Evolutionary conservation across 1,284 basidiomycete species (phyloP).

Genomic region (Rhodotorula mucilaginosa): DNA sequence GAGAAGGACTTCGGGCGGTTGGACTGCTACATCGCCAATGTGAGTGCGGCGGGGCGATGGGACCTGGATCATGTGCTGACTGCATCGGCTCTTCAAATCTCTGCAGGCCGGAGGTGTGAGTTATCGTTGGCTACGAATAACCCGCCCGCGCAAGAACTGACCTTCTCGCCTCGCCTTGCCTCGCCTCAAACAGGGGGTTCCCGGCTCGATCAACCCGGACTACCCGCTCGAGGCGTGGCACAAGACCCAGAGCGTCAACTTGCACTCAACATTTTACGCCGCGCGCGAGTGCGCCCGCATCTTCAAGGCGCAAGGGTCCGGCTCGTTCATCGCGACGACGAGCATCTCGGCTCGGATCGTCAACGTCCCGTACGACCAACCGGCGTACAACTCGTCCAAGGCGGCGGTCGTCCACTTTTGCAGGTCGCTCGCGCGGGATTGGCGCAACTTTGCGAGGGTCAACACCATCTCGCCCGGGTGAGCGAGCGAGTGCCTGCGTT

Average conservation of each 20-base stretch:
- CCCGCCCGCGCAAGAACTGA: background rate
- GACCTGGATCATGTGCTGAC: background rate
- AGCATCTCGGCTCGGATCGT: constrained; percentile 58
- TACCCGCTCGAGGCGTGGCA: constrained; percentile 52
- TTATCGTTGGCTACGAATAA: background rate
- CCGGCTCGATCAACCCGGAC: constrained; percentile 49
- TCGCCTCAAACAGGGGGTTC: constrained; percentile 6
- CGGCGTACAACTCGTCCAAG: constrained; percentile 48
- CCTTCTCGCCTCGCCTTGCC: background rate
- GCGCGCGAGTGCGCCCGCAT: constrained; percentile 47
- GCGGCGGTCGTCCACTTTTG: constrained; percentile 58
- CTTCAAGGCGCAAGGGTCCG: constrained; percentile 43
- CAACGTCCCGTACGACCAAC: constrained; percentile 49
- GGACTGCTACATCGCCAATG: constrained; percentile 51
- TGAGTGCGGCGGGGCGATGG: constrained; percentile 24
- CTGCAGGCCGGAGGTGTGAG: background rate
- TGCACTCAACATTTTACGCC: constrained; percentile 52
- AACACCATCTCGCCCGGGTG: constrained; percentile 47
- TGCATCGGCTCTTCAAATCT: background rate
- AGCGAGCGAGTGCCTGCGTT: background rate
- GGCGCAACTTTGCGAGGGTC: constrained; percentile 49
- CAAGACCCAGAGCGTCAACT: constrained; percentile 48
- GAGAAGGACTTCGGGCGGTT: constrained; percentile 51
- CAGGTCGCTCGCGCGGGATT: constrained; percentile 62
- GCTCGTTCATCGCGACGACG: constrained; percentile 55